phyloP scores from a whole-genome alignment of 176 grass and related monocot genomes.

The Aegilops speltoides region DNA sequence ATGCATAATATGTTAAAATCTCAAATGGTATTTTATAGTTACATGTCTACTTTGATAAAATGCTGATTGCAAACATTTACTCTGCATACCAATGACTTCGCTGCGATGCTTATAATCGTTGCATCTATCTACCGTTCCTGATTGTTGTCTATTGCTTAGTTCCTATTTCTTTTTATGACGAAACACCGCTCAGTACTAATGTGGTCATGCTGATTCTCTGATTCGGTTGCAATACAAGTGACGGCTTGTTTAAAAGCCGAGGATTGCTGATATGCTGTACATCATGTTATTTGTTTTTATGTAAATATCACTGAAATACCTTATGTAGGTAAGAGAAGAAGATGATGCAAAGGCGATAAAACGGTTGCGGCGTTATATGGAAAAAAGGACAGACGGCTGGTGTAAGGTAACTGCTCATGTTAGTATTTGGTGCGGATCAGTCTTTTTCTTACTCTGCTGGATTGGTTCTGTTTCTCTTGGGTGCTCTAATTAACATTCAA shows the following conservation, averaged over 20 bases:
- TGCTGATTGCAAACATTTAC: constrained; percentile 1
- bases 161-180: neutral
- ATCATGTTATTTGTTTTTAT: neutral
- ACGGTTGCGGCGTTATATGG: constrained; percentile 61
- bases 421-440: neutral
- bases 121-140: neutral
- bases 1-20: neutral
- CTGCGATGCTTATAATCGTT: neutral
- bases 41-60: neutral
- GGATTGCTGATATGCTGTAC: neutral
- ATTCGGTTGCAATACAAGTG: neutral
- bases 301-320: constrained; percentile 12
- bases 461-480: constrained; percentile 19
- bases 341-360: constrained; percentile 75
- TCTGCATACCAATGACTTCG: neutral
- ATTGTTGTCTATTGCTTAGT: neutral
- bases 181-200: neutral
- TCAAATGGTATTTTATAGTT: neutral
- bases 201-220: neutral
- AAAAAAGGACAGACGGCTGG: constrained; percentile 47
- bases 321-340: constrained; percentile 79
- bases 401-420: constrained; percentile 45
- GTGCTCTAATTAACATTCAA: constrained; percentile 15
- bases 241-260: constrained; percentile 1
- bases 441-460: neutral